Base-by-base conservation (phyloP, 1,139 yeast species). In the Blastobotrys elegans region DNA sequence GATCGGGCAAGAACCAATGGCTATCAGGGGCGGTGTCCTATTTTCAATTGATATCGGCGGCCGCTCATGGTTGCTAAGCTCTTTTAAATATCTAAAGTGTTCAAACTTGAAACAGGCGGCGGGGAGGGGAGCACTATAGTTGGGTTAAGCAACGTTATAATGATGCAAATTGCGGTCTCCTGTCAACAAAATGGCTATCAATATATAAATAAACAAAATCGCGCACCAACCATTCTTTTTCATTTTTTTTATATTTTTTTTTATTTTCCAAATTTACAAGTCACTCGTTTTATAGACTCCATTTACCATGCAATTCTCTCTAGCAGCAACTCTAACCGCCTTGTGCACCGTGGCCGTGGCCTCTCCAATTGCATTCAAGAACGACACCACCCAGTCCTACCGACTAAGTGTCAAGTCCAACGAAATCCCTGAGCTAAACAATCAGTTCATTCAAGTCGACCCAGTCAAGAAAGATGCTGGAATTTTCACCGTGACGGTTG, bases 21-120 rank as follows among this genome's bases (percentile, higher is more conserved):
- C 26, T 18, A 34, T 34, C 38, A 34, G 38, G 38, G 38, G 38
- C 16, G 38, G 37, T 33, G 37, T 33, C 22, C 5, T n/a, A n/a
- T n/a, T n/a, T n/a, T n/a, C n/a, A n/a, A n/a, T n/a, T n/a, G n/a
- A n/a, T n/a, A n/a, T n/a, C n/a, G n/a, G n/a, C n/a, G n/a, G n/a
- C n/a, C n/a, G n/a, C n/a, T n/a, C n/a, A n/a, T n/a, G n/a, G n/a
- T n/a, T n/a, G n/a, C n/a, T n/a, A n/a, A n/a, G n/a, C n/a, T n/a
- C n/a, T n/a, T n/a, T n/a, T n/a, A n/a, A n/a, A n/a, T n/a, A n/a
- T n/a, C n/a, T n/a, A n/a, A n/a, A n/a, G n/a, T n/a, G n/a, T n/a
- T n/a, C n/a, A n/a, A n/a, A n/a, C n/a, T n/a, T n/a, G n/a, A n/a
- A n/a, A n/a, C n/a, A n/a, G n/a, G n/a, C n/a, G n/a, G n/a, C n/a